Base-by-base conservation (phyloP, 225 moss, liverwort and hornwort species). In the Marchantia paleacea region DNA sequence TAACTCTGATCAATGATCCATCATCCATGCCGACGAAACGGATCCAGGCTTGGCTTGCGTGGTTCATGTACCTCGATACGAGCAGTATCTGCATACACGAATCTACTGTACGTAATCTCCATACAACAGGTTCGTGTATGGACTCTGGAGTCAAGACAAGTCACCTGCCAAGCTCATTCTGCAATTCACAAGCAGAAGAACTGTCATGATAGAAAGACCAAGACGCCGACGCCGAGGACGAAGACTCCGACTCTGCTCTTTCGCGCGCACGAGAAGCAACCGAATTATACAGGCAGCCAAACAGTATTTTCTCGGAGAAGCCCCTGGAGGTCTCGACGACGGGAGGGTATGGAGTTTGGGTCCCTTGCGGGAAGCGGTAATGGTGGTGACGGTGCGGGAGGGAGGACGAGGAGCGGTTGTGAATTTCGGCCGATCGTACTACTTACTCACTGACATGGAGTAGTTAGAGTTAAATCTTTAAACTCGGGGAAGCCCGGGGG, bases 401-500 rank as follows among this genome's bases (percentile, higher is more conserved):
- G 24, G 39, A 28, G 29, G 3, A 28, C 25, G 16, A 39, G 19
- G 39, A 18, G 69, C 2, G 47, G 69, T 70, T 70, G 48, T 70
- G 69, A 70, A 48, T 70, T 48, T 70, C 69, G 69, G 69, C 69
- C 69, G 48, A 70, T 70, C 69, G 69, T 70, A 47, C 69, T 19
- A 18, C 28, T 14, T 20, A 57, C 57, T 48, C 30, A 70, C 69
- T 70, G 69, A 70, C 69, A 70, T 6, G 69, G 47, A 47, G 69
- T 70, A 70, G 48, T 70, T 70, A 70, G 69, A 70, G 69, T 70
- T 70, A 31, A 57, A 57, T 19, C 57, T 57, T 57, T 68, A 15
- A 13, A 12, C 30, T 68, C 14, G 13, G 8, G 13, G 30, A 26
- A 3, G 26, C 68, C 0, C 15, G 26, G 68, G 11, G 7, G 12